phyloP scores from a whole-genome alignment of 306 rosid species.

The Senna siamea region DNA sequence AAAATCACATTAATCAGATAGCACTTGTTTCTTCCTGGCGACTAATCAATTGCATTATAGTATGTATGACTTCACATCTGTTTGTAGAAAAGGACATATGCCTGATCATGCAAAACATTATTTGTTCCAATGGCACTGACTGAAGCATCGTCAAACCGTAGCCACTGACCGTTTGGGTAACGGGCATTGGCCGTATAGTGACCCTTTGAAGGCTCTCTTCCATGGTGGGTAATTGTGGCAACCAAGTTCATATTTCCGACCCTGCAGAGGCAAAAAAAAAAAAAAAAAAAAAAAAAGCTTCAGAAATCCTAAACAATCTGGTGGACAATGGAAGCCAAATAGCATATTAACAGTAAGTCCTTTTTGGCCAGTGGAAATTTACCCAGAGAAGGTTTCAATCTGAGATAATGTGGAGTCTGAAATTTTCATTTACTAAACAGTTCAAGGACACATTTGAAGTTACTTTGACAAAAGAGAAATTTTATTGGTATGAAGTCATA shows the following conservation, averaged over 20 bases:
- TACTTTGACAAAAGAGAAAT: too few relatives aligned
- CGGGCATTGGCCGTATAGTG: conserved; percentile 90
- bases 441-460: too few relatives aligned
- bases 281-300: background rate
- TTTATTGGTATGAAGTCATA: too few relatives aligned
- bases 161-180: conserved; percentile 68
- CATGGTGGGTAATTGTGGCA: conserved; percentile 94
- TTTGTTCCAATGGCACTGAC: conserved; percentile 64
- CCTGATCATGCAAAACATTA: conserved; percentile 82
- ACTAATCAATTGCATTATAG: background rate
- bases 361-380: too few relatives aligned
- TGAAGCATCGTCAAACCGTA: conserved; percentile 82
- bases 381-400: background rate
- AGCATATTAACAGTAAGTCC: too few relatives aligned
- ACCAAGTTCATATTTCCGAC: conserved; percentile 90
- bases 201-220: conserved; percentile 90
- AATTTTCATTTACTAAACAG: background rate
- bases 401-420: too few relatives aligned
- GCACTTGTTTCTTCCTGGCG: too few relatives aligned
- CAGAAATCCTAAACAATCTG: too few relatives aligned
- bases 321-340: too few relatives aligned
- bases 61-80: conserved; percentile 49
- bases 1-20: conserved; percentile 1
- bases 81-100: conserved; percentile 85
- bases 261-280: conserved; percentile 47